These are phyloP conservation scores for Colletotrichum sp. DNA, from an alignment of 2,329 filamentous ascomycete species.

Conservation along the genomic window DNA sequence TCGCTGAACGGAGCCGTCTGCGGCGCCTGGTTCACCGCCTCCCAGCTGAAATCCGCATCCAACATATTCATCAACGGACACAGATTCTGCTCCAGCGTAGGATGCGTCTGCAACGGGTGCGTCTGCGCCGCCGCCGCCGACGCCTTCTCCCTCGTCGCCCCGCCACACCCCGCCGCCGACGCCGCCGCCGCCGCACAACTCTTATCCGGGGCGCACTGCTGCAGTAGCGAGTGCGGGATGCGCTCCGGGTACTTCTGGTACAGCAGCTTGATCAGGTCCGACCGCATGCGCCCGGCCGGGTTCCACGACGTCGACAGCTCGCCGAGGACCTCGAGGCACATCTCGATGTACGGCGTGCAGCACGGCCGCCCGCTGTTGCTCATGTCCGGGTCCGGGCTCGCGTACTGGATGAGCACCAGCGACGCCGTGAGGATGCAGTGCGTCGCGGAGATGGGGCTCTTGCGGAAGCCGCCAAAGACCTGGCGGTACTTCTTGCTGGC, in stretches of 20 bases:
- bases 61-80: slow-evolving; percentile 12
- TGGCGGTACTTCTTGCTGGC: slow-evolving; percentile 34
- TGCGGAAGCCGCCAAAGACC: slow-evolving; percentile 35
- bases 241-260: slow-evolving; percentile 15
- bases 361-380: slow-evolving; percentile 5
- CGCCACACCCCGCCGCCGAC: not conserved
- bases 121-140: not conserved
- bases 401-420: slow-evolving; percentile 26
- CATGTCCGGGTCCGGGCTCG: slow-evolving; percentile 10
- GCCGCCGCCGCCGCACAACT: not conserved
- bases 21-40: not conserved
- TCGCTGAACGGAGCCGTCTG: not conserved
- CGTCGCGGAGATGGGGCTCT: slow-evolving; percentile 37
- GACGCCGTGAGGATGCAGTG: slow-evolving; percentile 38
- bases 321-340: slow-evolving; percentile 6
- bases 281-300: slow-evolving; percentile 1
- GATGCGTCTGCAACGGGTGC: not conserved
- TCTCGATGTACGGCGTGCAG: slow-evolving; percentile 15
- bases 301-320: slow-evolving; percentile 14
- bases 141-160: not conserved
- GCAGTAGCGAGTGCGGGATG: slow-evolving; percentile 10
- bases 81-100: slow-evolving; percentile 5
- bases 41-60: not conserved
- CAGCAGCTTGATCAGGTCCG: slow-evolving; percentile 7
- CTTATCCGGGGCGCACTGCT: not conserved